Evolutionary conservation across 2,329 filamentous ascomycete species (phyloP).

Genomic region (Aspergillus fischeri): DNA sequence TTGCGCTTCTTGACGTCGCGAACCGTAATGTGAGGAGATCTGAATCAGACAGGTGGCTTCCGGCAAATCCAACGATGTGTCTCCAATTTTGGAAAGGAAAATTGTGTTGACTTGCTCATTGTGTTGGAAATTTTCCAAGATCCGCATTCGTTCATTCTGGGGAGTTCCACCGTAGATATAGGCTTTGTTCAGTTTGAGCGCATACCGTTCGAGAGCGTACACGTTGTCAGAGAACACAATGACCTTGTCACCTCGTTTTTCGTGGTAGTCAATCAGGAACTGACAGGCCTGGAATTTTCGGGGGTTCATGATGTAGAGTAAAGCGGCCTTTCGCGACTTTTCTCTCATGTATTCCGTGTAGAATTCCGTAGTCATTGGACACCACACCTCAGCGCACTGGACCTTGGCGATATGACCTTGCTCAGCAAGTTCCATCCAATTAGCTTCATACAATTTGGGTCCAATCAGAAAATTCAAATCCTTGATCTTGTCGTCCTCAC

Average conservation of each 20-base stretch:
- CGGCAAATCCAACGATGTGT: constrained; percentile 94
- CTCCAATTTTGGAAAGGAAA: constrained; percentile 95
- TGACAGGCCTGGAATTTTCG: constrained; percentile 96
- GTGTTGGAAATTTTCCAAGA: constrained; percentile 92
- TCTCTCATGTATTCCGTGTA: constrained; percentile 86
- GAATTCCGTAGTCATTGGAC: constrained; percentile 97
- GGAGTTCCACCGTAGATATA: constrained; percentile 89
- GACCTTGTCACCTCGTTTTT: constrained; percentile 90
- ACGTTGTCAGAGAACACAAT: constrained; percentile 99
- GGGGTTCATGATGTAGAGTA: constrained; percentile 96
- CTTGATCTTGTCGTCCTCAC: constrained; percentile 97
- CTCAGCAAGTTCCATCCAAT: constrained; percentile 98
- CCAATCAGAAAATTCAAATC: constrained; percentile 97
- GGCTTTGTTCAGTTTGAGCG: constrained; percentile 75
- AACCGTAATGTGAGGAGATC: constrained; percentile 96
- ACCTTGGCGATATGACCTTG: constrained; percentile 96
- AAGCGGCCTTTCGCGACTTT: constrained; percentile 60
- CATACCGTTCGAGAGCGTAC: constrained; percentile 83
- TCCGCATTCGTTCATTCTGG: constrained; percentile 77
- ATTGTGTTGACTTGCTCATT: constrained; percentile 87
- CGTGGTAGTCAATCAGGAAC: constrained; percentile 97
- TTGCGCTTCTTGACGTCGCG: constrained; percentile 92
- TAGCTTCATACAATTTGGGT: constrained; percentile 95
- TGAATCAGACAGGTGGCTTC: constrained; percentile 97
- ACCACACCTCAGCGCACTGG: constrained; percentile 98